Evolutionary conservation across 2,329 filamentous ascomycete species (phyloP).

Genomic region (Neophaeococcomyces aloes): DNA sequence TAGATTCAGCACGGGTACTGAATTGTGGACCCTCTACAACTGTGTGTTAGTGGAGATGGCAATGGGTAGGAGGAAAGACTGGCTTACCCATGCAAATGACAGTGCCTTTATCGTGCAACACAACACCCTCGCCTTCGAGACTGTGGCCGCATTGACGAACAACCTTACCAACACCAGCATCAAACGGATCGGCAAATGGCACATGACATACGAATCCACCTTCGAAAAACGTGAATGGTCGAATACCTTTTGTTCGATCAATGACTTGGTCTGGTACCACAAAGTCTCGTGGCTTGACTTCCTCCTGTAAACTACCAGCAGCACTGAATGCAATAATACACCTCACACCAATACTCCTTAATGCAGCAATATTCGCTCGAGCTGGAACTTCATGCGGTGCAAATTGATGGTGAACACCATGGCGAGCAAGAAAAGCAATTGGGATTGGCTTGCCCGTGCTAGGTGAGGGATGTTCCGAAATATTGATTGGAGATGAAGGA

Average conservation of each 20-base stretch:
- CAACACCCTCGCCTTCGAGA: constrained; percentile 74
- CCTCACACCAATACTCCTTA: constrained; percentile 79
- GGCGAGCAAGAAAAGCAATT: constrained; percentile 86
- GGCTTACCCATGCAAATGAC: constrained; percentile 79
- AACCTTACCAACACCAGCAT: constrained; percentile 62
- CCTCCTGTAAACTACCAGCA: constrained; percentile 82
- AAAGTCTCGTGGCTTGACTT: constrained; percentile 92
- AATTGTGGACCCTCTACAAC: constrained; percentile 85
- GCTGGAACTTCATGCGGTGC: constrained; percentile 91
- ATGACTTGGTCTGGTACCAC: constrained; percentile 94
- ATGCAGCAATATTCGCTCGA: constrained; percentile 95
- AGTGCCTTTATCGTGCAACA: constrained; percentile 71
- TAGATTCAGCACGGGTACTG: constrained; percentile 86
- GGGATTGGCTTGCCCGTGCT: constrained; percentile 51
- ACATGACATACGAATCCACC: constrained; percentile 81
- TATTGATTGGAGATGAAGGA: constrained; percentile 66
- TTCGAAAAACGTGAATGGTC: constrained; percentile 87
- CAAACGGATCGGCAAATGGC: constrained; percentile 92
- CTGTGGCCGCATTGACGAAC: constrained; percentile 66
- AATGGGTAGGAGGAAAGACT: not conserved
- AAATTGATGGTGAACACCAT: constrained; percentile 77
- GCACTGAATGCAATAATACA: constrained; percentile 90
- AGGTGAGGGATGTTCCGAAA: constrained; percentile 74
- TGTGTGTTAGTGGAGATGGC: not conserved
- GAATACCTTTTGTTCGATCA: constrained; percentile 88